Conservation (phyloP, 129 eudicot genomes). For the Artemisia tridentata region DNA sequence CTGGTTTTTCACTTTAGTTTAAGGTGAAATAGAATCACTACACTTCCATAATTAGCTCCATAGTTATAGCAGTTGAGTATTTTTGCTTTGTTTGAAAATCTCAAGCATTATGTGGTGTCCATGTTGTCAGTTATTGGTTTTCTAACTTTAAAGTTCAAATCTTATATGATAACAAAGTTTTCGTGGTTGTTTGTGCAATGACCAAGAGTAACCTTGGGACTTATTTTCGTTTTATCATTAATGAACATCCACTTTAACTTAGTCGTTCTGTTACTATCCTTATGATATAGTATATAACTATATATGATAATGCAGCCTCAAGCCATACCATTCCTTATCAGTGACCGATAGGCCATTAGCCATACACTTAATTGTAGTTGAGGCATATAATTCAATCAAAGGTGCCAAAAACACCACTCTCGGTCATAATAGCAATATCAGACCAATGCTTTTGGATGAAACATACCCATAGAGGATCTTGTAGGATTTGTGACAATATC, state of each 20-base stretch:
- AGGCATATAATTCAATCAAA: not conserved
- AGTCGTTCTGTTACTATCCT: not conserved
- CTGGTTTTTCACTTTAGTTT: not conserved
- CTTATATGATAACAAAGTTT: not conserved
- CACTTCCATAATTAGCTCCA: not conserved
- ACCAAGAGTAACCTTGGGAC: not conserved
- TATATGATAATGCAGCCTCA: not conserved
- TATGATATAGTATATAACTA: not conserved
- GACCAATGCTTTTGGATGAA: not conserved
- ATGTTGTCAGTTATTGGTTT: not conserved
- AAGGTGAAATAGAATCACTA: not conserved
- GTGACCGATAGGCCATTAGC: not conserved
- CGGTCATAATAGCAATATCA: constrained; percentile 2
- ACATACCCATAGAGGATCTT: not conserved
- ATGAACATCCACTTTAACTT: not conserved
- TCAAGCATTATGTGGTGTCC: not conserved
- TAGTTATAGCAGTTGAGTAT: not conserved
- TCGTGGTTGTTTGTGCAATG: not conserved
- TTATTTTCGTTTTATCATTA: no score
- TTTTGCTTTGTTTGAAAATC: not conserved
- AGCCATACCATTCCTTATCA: not conserved
- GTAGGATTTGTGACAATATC: not conserved
- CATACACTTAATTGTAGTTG: not conserved
- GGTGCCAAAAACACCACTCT: constrained; percentile 3
- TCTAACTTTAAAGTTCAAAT: not conserved